Conservation (phyloP, 306 rosid genomes). For the Echinosophora koreensis region DNA sequence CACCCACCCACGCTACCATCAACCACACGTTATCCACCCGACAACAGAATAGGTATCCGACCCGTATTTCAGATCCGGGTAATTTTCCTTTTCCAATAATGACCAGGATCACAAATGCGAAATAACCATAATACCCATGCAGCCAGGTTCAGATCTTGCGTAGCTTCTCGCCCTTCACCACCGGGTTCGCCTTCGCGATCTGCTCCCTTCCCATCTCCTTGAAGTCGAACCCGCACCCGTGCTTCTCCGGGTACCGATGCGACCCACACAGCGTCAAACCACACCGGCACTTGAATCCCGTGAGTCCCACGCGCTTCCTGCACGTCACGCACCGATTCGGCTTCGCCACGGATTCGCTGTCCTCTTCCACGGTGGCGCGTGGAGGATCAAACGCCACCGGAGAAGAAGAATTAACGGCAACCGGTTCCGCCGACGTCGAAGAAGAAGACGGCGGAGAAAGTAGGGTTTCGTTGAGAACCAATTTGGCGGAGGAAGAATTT, state of each 20-base stretch:
- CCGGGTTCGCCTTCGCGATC: conserved; percentile 91
- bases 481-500: neutral
- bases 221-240: conserved; percentile 79
- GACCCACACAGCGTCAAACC: conserved; percentile 76
- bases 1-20: conserved; percentile 2
- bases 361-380: neutral
- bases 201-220: conserved; percentile 73
- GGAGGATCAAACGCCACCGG: neutral
- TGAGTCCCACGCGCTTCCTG: conserved; percentile 85
- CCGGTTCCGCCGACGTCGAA: neutral
- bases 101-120: neutral
- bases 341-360: conserved; percentile 39
- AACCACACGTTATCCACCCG: neutral
- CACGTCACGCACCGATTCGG: conserved; percentile 67
- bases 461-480: neutral
- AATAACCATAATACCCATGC: conserved; percentile 46
- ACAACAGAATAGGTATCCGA: neutral
- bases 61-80: conserved; percentile 3
- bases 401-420: neutral
- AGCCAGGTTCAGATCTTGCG: conserved; percentile 60
- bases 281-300: conserved; percentile 86
- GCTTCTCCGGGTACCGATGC: conserved; percentile 87
- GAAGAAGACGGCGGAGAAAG: neutral
- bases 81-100: neutral
- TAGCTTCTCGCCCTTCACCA: conserved; percentile 77